A percentile compares a stretch with the other conserved stretches of the same genome.
Evolutionary conservation across 345 rosid genomes (phyloP).

Genomic region (Lepidium aucheri): DNA sequence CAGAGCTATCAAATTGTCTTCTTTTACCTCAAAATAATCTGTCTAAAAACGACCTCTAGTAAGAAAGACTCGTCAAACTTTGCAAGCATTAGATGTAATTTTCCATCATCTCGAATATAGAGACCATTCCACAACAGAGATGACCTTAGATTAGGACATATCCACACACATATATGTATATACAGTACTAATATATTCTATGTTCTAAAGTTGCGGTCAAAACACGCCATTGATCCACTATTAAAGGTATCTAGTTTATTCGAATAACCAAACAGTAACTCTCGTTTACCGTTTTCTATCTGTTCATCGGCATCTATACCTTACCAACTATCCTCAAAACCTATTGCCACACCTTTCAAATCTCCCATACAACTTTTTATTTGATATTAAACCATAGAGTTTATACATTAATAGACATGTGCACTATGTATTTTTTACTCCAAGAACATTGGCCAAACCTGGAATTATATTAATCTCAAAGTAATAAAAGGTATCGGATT

Average conservation of each 20-base stretch:
- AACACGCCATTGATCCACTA: slow-evolving; percentile 5
- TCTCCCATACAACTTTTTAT: not conserved
- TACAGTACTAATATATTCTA: too few species aligned
- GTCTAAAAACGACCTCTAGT: too few species aligned
- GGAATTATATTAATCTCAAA: not conserved
- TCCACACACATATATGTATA: not conserved
- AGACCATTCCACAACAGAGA: not conserved
- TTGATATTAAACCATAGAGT: not conserved
- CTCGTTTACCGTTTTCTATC: not conserved
- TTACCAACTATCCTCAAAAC: not conserved
- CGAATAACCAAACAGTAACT: not conserved
- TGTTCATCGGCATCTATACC: not conserved
- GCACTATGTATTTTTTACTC: not conserved
- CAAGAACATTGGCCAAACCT: slow-evolving; percentile 1
- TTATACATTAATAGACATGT: not conserved
- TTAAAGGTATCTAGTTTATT: not conserved
- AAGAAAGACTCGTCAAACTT: not conserved
- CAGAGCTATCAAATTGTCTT: not conserved
- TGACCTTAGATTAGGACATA: not conserved
- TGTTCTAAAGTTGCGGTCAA: slow-evolving; percentile 11
- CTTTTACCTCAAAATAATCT: not conserved
- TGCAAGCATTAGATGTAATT: slow-evolving; percentile 15
- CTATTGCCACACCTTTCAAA: not conserved
- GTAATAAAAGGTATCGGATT: slow-evolving; percentile 15
- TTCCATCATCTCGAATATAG: not conserved